phyloP scores from a whole-genome alignment of 2,329 filamentous ascomycete species.

The Blastomyces silverae region DNA sequence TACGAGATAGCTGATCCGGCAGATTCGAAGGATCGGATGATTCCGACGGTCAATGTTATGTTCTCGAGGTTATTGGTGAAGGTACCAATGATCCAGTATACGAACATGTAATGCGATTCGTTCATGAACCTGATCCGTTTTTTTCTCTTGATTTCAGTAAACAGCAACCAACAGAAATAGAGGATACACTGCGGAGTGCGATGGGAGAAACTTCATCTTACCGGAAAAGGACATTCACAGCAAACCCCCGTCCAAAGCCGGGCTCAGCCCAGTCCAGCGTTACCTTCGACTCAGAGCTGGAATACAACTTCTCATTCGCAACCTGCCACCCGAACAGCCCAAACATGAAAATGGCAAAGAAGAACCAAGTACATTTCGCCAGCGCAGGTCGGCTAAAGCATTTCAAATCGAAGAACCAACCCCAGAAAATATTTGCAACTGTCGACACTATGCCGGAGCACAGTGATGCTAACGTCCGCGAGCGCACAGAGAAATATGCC shows the following conservation, averaged over 20 bases:
- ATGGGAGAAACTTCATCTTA: conserved; percentile 21
- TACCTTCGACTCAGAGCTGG: conserved; percentile 30
- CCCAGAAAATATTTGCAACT: conserved; percentile 45
- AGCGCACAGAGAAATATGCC: conserved; percentile 46
- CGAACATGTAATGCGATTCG: conserved; percentile 48
- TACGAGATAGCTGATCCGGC: conserved; percentile 45
- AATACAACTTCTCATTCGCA: conserved; percentile 44
- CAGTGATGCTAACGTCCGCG: conserved; percentile 40
- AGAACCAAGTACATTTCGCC: conserved; percentile 40
- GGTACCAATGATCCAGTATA: conserved; percentile 46
- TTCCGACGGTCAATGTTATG: conserved; percentile 45
- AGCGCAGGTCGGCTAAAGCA: conserved; percentile 38
- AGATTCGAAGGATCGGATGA: conserved; percentile 47
- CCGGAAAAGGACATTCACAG: conserved; percentile 44
- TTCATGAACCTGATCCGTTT: conserved; percentile 39
- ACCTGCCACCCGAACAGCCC: conserved; percentile 44
- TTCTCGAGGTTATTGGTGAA: conserved; percentile 50
- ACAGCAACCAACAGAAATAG: no score
- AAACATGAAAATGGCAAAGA: conserved; percentile 40
- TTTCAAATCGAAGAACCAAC: conserved; percentile 45
- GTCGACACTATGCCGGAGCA: conserved; percentile 42
- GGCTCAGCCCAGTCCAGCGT: conserved; percentile 44
- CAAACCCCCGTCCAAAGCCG: conserved; percentile 45
- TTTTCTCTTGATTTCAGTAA: not conserved
- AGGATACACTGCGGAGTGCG: not conserved